Conservation (phyloP, 2,329 filamentous ascomycete genomes). For the Colletotrichum incanum region DNA sequence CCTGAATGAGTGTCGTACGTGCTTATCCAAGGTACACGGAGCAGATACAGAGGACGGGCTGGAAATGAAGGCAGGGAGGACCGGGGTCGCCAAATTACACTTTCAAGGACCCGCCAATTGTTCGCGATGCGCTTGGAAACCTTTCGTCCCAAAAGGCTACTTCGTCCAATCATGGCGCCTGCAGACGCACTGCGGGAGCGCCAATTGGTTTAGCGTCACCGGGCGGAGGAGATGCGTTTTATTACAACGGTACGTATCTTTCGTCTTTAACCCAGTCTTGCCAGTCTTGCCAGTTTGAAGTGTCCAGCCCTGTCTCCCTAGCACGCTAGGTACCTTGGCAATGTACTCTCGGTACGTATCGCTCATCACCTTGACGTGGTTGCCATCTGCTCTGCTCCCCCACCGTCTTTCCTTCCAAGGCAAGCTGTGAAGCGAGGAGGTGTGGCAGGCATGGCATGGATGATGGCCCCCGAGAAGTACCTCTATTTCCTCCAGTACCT, state of each 20-base stretch:
- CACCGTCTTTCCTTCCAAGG: slow-evolving; percentile 2
- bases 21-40: not conserved
- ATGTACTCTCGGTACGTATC: slow-evolving; percentile 3
- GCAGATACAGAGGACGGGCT: not conserved
- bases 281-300: slow-evolving; percentile 1
- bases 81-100: slow-evolving; percentile 30
- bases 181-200: slow-evolving; percentile 12
- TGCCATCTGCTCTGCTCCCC: not conserved
- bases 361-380: not conserved
- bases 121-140: slow-evolving; percentile 24
- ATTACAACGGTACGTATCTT: slow-evolving; percentile 8
- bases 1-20: not conserved
- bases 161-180: slow-evolving; percentile 38
- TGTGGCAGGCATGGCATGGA: slow-evolving; percentile 2
- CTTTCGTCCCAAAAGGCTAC: slow-evolving; percentile 21
- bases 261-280: not conserved
- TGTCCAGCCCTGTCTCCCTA: slow-evolving; percentile 3
- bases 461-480: slow-evolving; percentile 4
- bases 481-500: slow-evolving; percentile 6
- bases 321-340: not conserved
- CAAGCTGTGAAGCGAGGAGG: not conserved
- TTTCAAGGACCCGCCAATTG: slow-evolving; percentile 25
- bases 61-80: not conserved
- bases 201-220: slow-evolving; percentile 24
- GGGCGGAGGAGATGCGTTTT: slow-evolving; percentile 5